Base-by-base conservation (phyloP, 495 filamentous ascomycete genomes). In the Entonaema liquescens region DNA sequence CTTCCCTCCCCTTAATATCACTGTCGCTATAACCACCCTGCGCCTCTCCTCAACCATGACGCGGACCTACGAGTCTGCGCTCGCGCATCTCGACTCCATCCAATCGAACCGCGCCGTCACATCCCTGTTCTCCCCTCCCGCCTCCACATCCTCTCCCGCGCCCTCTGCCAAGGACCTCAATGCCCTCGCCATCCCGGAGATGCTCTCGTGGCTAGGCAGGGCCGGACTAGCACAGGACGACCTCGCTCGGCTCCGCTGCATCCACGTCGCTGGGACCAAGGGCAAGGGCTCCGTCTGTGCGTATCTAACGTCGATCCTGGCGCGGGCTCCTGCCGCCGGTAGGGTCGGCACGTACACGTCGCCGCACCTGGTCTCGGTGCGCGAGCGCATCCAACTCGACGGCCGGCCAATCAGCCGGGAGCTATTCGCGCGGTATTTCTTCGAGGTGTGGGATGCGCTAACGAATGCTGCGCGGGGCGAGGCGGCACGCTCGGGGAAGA, bases 121-220 rank as follows among this genome's bases (percentile, higher is more conserved):
- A 29, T 77, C 70, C 15, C 68, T 81, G 36, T 79, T 81, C 68
- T 67, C 74, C 26, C 28, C 60, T n/a, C 47, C 74, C 12, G 2
- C 67, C 7, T 7, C 42, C 21, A 35, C 74, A 15, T 1, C 73
- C 40, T 15, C 56, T 1, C 2, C 49, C 15, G 33, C n/a, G 33
- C 21, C 60, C 66, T 13, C 68, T 15, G 55, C 58, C 13, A 28
- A 67, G 2, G 85, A 86, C 68, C 84, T 91, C 81, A 97, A 97
- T 72, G 79, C 87, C 31, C 83, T 82, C 47, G 93, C 94, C 2
- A 90, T 96, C 64, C 92, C 93, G 1, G 95, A 97, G 74, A 97
- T 95, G 85, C 80, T 91, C 50, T 89, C 91, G 62, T 97, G 91
- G 91, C 86, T 91, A 59, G 79, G 81, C 36, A 89, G 89, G 61